Base-by-base conservation (phyloP, 1,284 basidiomycete genomes). In the Vanrija sp. region DNA sequence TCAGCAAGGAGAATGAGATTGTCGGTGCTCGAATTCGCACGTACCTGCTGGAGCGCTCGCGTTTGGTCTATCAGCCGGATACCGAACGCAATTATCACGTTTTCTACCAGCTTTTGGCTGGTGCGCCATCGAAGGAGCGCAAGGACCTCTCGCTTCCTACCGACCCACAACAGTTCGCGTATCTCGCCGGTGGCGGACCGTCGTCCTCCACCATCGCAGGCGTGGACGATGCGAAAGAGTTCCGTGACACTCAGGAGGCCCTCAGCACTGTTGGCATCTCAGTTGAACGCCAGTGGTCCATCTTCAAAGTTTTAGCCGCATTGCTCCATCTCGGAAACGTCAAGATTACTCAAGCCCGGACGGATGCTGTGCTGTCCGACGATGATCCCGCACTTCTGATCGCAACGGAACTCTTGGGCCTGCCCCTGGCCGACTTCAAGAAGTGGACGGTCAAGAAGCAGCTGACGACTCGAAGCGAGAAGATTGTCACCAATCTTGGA, bases 391-490 rank as follows among this genome's bases (percentile, higher is more conserved):
- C 89, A 12, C 80, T 98, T 39, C 80, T 85, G 45, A 79, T 92
- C 48, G 87, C 94, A 15, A 92, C 92, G 3, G 84, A 86, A 10
- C 89, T 98, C 73, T 81, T 99, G 40, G 96, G 96, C 16, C 85
- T 99, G 50, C 87, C 90, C 55, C 80, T 89, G 16, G 81, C 84
- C n/a, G 95, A 98, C 50, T 98, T 98, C 82, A 97, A 92, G 80
- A 97, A 92, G 74, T 98, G 96, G 96, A 95, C 90, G 2, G 79
- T 97, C 77, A 98, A 98, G 82, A 97, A 94, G 78, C 95, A 98
- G 78, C 89, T 99, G 55, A 85, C 86, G 29, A 96, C 95, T 5
- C 85, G 96, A 43, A 88, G 86, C 25, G 96, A 99, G 78, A 98
- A 95, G 81, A 98, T 99, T 56, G 83, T 96, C 29, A 91, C 91